These are phyloP conservation scores for Acacia confusa DNA, from an alignment of 306 rosid genomes.

Conservation along the genomic window DNA sequence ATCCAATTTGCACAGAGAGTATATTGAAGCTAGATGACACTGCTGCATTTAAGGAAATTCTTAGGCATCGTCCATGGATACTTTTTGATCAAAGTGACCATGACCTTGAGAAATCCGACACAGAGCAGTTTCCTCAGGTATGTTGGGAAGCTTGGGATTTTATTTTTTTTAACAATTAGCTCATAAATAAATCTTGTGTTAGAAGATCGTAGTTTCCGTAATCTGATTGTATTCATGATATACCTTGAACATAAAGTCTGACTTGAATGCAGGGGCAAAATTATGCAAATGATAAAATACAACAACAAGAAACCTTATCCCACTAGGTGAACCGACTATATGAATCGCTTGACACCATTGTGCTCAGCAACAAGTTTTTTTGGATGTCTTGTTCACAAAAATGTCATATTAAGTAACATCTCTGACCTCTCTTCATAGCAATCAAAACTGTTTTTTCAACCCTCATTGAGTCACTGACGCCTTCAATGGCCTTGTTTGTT, in stretches of 20 bases:
- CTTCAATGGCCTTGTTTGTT: neutral
- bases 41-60: conserved; percentile 29
- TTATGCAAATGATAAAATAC: neutral
- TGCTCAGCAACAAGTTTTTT: neutral
- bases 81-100: conserved; percentile 38
- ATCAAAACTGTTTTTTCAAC: too few relatives aligned
- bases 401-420: neutral
- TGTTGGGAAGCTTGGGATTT: conserved; percentile 23
- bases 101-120: conserved; percentile 42
- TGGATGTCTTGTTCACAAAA: neutral
- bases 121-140: conserved; percentile 50
- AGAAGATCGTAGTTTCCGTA: neutral
- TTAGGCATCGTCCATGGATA: conserved; percentile 63
- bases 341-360: neutral
- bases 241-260: neutral
- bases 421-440: neutral
- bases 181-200: neutral
- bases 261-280: conserved; percentile 27
- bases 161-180: conserved; percentile 12
- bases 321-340: neutral
- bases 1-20: conserved; percentile 27
- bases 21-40: conserved; percentile 28
- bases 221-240: conserved; percentile 12
- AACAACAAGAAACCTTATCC: neutral
- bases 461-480: neutral